Conservation (phyloP, 257 asterid species). For the Capsicum baccatum region DNA sequence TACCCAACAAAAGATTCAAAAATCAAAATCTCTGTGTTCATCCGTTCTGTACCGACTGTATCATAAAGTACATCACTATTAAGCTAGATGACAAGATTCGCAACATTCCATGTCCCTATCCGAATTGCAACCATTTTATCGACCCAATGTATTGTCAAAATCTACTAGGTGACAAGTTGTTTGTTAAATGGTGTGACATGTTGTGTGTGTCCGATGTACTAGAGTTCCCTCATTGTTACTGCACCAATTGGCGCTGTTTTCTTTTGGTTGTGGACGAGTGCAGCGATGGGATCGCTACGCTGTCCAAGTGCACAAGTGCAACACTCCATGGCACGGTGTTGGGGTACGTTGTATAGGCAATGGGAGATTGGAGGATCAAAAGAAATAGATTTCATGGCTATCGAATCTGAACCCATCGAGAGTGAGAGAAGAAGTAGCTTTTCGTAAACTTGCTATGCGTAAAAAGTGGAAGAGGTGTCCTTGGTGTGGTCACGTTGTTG, state of each 20-base stretch:
- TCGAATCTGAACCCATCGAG: too few relatives aligned
- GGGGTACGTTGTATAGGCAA: conserved; percentile 62
- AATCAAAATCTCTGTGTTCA: neutral
- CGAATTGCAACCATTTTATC: conserved; percentile 49
- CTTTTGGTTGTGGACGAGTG: conserved; percentile 67
- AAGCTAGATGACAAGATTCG: conserved; percentile 56
- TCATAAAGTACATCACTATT: conserved; percentile 35
- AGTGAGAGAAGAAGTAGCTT: conserved; percentile 36
- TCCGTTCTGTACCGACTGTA: neutral
- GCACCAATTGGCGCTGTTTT: conserved; percentile 60
- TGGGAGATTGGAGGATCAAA: conserved; percentile 42
- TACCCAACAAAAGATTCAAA: neutral
- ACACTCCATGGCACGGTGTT: conserved; percentile 52
- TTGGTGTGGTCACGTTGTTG: conserved; percentile 66
- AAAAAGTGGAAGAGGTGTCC: conserved; percentile 77
- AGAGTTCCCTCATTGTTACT: conserved; percentile 49
- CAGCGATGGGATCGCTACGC: conserved; percentile 47
- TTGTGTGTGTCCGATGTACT: conserved; percentile 55
- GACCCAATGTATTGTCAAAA: conserved; percentile 55
- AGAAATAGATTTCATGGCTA: conserved; percentile 30
- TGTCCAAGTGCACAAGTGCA: conserved; percentile 56
- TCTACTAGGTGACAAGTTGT: conserved; percentile 42
- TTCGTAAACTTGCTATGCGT: conserved; percentile 58
- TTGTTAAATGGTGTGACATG: conserved; percentile 72
- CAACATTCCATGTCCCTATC: conserved; percentile 63